Percentiles rank a stretch among this genome's conserved stretches.
Conservation (phyloP, 352 stramenopile species). For the Pythium brassicae region DNA sequence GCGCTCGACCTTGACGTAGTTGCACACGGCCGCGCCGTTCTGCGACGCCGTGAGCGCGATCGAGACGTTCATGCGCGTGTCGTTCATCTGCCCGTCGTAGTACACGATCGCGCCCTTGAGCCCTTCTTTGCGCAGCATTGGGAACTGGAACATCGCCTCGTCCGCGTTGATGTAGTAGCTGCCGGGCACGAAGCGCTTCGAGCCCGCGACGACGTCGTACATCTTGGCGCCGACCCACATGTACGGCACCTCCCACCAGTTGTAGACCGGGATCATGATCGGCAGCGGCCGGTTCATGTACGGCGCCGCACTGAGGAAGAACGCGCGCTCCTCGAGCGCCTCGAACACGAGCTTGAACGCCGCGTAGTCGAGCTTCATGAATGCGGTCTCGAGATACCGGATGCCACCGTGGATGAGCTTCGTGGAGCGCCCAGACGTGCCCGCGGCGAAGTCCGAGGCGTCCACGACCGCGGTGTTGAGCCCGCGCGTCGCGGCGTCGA, state of each 20-base stretch:
- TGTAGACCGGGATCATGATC: conserved; percentile 97
- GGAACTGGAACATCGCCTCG: conserved; percentile 92
- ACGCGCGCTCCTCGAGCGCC: conserved; percentile 89
- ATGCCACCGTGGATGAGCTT: conserved; percentile 96
- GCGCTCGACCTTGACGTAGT: conserved; percentile 88
- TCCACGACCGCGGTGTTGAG: conserved; percentile 93
- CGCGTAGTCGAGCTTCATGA: conserved; percentile 89
- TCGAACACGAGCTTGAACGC: conserved; percentile 91
- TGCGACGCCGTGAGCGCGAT: conserved; percentile 93
- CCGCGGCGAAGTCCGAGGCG: conserved; percentile 88
- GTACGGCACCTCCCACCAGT: conserved; percentile 94
- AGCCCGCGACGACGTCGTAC: conserved; percentile 91
- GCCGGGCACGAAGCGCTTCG: conserved; percentile 83
- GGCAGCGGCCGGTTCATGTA: conserved; percentile 94
- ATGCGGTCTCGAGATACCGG: conserved; percentile 94
- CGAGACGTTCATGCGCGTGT: conserved; percentile 94
- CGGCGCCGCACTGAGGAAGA: conserved; percentile 90
- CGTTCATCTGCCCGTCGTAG: conserved; percentile 93
- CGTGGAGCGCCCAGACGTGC: conserved; percentile 91
- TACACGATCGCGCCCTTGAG: conserved; percentile 91
- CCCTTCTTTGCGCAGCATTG: conserved; percentile 89
- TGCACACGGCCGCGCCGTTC: conserved; percentile 88
- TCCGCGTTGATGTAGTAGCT: conserved; percentile 90
- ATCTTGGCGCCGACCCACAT: conserved; percentile 92
- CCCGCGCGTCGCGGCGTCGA: conserved; percentile 89